phyloP scores from a whole-genome alignment of 2,329 filamentous ascomycete genomes.

The Didymella arachidicola region DNA sequence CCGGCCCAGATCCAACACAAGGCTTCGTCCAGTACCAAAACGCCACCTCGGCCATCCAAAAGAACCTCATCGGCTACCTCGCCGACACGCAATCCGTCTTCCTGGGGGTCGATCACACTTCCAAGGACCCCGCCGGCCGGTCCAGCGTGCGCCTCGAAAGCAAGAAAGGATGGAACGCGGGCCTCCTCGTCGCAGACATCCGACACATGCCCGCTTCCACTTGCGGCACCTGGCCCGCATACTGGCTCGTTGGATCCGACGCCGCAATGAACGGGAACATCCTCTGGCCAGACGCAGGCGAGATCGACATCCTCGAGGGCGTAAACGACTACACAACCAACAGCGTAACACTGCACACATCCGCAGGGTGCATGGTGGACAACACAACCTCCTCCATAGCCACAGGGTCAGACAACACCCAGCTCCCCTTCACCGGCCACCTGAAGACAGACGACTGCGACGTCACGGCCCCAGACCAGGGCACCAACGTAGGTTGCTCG shows the following conservation, averaged over 20 bases:
- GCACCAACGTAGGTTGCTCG: background rate
- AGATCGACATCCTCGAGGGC: background rate
- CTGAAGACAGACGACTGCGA: background rate
- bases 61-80: background rate
- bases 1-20: constrained; percentile 37
- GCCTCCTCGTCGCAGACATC: background rate
- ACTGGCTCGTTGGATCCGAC: background rate
- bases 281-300: background rate
- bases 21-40: constrained; percentile 35
- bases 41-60: background rate
- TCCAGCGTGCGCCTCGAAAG: background rate
- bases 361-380: background rate
- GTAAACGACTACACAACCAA: background rate
- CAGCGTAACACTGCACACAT: background rate
- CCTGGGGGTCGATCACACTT: background rate
- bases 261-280: background rate
- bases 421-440: background rate
- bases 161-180: background rate
- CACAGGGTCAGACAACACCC: background rate
- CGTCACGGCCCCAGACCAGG: background rate
- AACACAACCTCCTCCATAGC: background rate
- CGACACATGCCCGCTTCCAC: background rate
- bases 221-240: background rate
- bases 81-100: background rate
- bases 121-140: background rate